Evolutionary conservation across 2,329 filamentous ascomycete species (phyloP).

Genomic region (Colletotrichum higginsianum): DNA sequence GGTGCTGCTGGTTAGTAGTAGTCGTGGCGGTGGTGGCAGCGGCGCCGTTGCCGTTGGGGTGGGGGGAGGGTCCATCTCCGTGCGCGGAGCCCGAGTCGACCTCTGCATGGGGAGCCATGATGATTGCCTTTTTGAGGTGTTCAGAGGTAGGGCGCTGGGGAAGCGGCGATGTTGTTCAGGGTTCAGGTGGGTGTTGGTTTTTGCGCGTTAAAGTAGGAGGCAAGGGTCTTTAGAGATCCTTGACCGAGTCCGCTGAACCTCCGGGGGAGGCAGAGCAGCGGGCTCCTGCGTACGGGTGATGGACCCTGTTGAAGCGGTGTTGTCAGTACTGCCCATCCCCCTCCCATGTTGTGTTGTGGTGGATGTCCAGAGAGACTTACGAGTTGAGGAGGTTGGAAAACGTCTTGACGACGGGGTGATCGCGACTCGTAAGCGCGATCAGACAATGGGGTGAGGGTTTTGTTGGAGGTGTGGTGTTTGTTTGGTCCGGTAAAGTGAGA

Average conservation of each 20-base stretch:
- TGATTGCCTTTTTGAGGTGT: conserved; percentile 45
- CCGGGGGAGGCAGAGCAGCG: conserved; percentile 92
- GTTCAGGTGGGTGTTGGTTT: conserved; percentile 46
- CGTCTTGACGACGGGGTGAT: conserved; percentile 85
- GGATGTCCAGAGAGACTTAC: conserved; percentile 68
- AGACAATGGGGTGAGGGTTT: conserved; percentile 42
- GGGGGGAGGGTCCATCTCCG: conserved; percentile 68
- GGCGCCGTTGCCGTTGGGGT: conserved; percentile 56
- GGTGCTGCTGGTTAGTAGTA: conserved; percentile 59
- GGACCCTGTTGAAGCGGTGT: conserved; percentile 71
- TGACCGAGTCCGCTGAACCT: conserved; percentile 80
- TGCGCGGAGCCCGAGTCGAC: conserved; percentile 69
- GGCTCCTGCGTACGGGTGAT: conserved; percentile 97
- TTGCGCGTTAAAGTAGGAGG: conserved; percentile 66
- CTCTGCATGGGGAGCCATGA: conserved; percentile 95
- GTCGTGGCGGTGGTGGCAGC: conserved; percentile 52
- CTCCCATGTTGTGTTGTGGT: conserved; percentile 7
- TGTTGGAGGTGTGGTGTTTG: conserved; percentile 7
- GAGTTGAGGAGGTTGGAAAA: conserved; percentile 99
- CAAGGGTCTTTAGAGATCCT: conserved; percentile 53
- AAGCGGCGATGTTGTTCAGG: conserved; percentile 5
- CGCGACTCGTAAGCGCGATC: conserved; percentile 73
- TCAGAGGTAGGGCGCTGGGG: conserved; percentile 40
- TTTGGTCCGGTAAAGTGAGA: neutral
- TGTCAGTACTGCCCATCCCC: conserved; percentile 47